These are phyloP conservation scores for Diutina ranongensis DNA, from an alignment of 1,139 yeast species.

Conservation along the genomic window DNA sequence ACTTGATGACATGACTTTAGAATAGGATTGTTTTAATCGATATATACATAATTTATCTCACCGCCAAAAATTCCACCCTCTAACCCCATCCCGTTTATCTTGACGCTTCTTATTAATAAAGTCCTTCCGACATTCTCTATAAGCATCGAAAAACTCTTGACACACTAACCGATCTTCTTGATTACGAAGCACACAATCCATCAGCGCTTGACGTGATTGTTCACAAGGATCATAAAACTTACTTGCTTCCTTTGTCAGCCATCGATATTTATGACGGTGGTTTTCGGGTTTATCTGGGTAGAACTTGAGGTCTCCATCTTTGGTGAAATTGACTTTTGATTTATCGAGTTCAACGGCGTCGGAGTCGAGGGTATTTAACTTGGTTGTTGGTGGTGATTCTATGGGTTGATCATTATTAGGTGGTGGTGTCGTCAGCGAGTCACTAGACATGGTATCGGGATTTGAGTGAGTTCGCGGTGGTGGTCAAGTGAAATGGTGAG, in stretches of 20 bases:
- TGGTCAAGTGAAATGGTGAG: no score
- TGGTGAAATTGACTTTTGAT: slow-evolving; percentile 44
- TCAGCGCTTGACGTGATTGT: slow-evolving; percentile 77
- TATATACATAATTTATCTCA: neutral
- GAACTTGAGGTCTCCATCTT: slow-evolving; percentile 49
- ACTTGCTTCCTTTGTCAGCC: slow-evolving; percentile 63
- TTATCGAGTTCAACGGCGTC: slow-evolving; percentile 19
- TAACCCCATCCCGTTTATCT: slow-evolving; percentile 28
- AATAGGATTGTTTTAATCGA: slow-evolving; percentile 12
- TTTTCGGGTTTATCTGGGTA: slow-evolving; percentile 77
- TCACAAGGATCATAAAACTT: slow-evolving; percentile 89
- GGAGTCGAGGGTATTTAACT: neutral
- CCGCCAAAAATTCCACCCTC: slow-evolving; percentile 23
- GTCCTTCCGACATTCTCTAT: slow-evolving; percentile 81
- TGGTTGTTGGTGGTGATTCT: no score
- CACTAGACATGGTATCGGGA: no score
- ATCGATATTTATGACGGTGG: slow-evolving; percentile 47
- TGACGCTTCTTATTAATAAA: slow-evolving; percentile 41
- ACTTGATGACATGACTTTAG: slow-evolving; percentile 83
- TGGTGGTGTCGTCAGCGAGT: no score
- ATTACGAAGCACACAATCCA: slow-evolving; percentile 65
- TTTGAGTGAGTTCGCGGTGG: no score
- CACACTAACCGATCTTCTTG: slow-evolving; percentile 69
- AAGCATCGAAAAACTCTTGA: slow-evolving; percentile 81
- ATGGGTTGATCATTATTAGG: no score